Conservation (phyloP, 2,329 filamentous ascomycete species). For the Calycina marina region DNA sequence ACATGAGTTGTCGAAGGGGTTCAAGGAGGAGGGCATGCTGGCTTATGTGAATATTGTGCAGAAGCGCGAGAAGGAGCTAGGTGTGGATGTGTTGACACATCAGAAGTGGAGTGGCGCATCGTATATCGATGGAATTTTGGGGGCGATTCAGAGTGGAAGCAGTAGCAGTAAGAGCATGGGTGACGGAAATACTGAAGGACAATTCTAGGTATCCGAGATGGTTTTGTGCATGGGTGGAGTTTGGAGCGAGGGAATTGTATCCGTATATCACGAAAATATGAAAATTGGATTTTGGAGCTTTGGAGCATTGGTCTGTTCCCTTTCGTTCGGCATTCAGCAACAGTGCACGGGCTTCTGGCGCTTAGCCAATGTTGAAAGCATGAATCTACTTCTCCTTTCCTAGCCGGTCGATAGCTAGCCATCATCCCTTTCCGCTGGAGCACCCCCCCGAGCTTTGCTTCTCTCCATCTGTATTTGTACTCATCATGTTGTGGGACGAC, state of each 20-base stretch:
- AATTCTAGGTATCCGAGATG: slow-evolving; percentile 34
- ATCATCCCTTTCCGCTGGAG: too few species aligned
- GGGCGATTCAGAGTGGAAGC: slow-evolving; percentile 82
- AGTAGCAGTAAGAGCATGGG: slow-evolving; percentile 88
- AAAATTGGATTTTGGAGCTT: too few species aligned
- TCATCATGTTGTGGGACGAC: too few species aligned
- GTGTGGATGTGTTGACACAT: slow-evolving; percentile 28
- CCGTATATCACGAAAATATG: too few species aligned
- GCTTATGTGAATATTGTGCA: slow-evolving; percentile 95
- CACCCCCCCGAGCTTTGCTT: too few species aligned
- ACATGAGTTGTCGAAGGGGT: slow-evolving; percentile 63
- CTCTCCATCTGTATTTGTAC: too few species aligned
- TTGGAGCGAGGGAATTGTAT: background rate
- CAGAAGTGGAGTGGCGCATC: slow-evolving; percentile 44
- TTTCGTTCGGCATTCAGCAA: too few species aligned
- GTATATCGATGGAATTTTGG: slow-evolving; percentile 80
- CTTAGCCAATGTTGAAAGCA: too few species aligned
- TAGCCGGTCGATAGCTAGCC: too few species aligned
- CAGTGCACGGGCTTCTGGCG: too few species aligned
- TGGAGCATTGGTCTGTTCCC: too few species aligned
- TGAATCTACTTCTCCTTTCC: too few species aligned
- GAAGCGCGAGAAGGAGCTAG: slow-evolving; percentile 66
- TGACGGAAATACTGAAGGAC: slow-evolving; percentile 76
- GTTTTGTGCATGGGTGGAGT: background rate
- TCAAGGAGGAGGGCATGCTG: slow-evolving; percentile 87